These are phyloP conservation scores for Cystobasidium tubakii DNA, from an alignment of 768 basidiomycete species.

Conservation along the genomic window DNA sequence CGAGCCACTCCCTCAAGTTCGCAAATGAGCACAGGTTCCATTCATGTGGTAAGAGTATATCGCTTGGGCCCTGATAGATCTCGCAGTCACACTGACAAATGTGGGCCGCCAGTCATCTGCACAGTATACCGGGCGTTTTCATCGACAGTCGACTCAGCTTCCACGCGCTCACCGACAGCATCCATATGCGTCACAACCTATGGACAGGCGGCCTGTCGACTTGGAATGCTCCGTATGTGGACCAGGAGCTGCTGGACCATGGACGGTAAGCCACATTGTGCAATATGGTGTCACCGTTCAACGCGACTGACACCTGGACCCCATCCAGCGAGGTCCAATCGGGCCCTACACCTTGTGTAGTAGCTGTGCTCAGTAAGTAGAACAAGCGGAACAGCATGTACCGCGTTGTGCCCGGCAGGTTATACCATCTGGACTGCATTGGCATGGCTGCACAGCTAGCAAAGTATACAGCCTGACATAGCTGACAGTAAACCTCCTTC, in stretches of 20 bases:
- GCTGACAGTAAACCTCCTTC: not conserved
- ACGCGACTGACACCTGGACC: not conserved
- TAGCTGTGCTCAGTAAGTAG: conserved; percentile 13
- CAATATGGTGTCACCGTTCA: not conserved
- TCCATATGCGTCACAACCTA: not conserved
- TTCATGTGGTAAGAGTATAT: not conserved
- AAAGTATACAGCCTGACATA: too few relatives aligned
- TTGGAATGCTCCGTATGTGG: conserved; percentile 29
- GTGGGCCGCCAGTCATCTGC: not conserved
- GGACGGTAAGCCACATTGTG: conserved; percentile 5
- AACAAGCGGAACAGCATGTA: not conserved
- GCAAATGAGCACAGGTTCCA: not conserved
- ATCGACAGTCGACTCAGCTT: not conserved
- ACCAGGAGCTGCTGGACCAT: conserved; percentile 6
- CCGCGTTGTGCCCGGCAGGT: not conserved
- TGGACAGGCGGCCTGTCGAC: not conserved
- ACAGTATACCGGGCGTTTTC: not conserved
- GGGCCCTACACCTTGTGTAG: conserved; percentile 30
- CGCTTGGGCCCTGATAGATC: too few relatives aligned
- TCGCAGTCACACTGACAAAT: too few relatives aligned
- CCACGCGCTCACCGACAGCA: not conserved
- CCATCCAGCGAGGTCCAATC: conserved; percentile 17
- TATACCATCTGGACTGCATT: too few relatives aligned
- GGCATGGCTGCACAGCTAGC: not conserved
- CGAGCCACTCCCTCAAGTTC: not conserved